Percentiles rank a stretch among this genome's conserved stretches.
phyloP scores from a whole-genome alignment of 2,329 filamentous ascomycete species.

The Neospermospora avenae region DNA sequence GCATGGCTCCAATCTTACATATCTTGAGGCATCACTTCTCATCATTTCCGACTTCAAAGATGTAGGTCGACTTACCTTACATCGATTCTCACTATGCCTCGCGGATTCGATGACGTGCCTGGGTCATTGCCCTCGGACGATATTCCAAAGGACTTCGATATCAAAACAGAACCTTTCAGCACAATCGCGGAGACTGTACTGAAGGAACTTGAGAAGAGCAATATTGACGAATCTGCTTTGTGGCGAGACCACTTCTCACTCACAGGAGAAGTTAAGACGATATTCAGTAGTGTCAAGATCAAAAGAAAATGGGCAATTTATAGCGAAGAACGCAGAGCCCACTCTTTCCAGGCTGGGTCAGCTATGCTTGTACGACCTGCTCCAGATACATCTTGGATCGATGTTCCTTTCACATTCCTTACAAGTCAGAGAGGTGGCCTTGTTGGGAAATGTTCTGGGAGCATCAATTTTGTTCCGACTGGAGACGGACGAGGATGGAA shows the following conservation, averaged over 20 bases:
- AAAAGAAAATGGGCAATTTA: slow-evolving; percentile 2
- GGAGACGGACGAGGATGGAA: not conserved
- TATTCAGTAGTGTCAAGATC: not conserved
- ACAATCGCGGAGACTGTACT: not conserved
- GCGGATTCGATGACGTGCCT: slow-evolving; percentile 4
- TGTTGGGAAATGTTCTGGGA: slow-evolving; percentile 9
- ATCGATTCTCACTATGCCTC: not conserved
- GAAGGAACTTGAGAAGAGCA: not conserved
- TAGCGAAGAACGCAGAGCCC: not conserved
- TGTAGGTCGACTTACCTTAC: not conserved
- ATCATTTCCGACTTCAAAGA: not conserved
- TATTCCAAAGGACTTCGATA: not conserved
- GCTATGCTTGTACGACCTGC: not conserved
- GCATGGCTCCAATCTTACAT: not conserved
- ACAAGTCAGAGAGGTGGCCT: not conserved
- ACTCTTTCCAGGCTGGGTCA: not conserved
- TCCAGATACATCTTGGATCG: slow-evolving; percentile 2
- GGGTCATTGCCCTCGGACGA: not conserved
- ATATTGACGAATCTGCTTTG: not conserved
- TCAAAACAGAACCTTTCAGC: not conserved
- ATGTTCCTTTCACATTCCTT: slow-evolving; percentile 8
- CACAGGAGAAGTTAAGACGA: not conserved
- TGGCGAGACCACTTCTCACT: slow-evolving; percentile 1
- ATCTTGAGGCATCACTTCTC: not conserved
- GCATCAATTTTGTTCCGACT: slow-evolving; percentile 3